Evolutionary conservation across 805 yeast species (phyloP), one percentile per base, ranked within the genome.

Genomic region (Candida michaelii): DNA sequence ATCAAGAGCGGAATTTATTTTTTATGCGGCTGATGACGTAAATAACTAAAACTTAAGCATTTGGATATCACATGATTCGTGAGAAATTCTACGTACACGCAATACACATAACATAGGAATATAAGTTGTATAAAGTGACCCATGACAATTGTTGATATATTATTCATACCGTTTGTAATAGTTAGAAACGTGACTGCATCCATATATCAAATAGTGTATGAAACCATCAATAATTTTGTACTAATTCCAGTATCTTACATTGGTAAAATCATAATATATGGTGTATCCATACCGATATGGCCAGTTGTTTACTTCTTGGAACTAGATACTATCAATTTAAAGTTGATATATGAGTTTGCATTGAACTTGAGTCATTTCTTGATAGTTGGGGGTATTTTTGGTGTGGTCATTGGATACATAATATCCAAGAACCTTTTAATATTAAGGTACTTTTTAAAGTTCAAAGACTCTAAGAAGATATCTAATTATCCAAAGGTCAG

Each of bases 381-480:
- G 5, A 43, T 48, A 5, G 49, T 45, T 1, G 44, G 48, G 30
- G 31, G 38, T 11, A 23, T 41, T 2, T 27, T 45, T 15, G 52
- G 52, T 4, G 16, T 34, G 1, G 2, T 43, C 4, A 33, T 41
- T 2, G 52, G 52, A 15, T 23, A 13, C 2, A 11, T 45, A 14
- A 19, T 48, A 21, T 36, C 45, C n/a, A 19, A 31, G 29, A 25
- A 43, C 5, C 15, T 43, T 4, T 17, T 32, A 18, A 7, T 42
- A 2, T 19, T 42, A 3, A 30, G 17, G 15, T 5, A 30, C n/a
- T 12, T 36, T 4, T 12, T 36, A 3, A 25, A 13, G 24, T 12
- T 36, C 5, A 16, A 36, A 3, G 27, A 19, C 3, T 10, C 5
- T 9, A 25, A 35, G 16, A 11, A 24, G 24, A 25, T 35, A 11